phyloP scores from a whole-genome alignment of 2,329 filamentous ascomycete species.

The Botryosphaeria dothidea region DNA sequence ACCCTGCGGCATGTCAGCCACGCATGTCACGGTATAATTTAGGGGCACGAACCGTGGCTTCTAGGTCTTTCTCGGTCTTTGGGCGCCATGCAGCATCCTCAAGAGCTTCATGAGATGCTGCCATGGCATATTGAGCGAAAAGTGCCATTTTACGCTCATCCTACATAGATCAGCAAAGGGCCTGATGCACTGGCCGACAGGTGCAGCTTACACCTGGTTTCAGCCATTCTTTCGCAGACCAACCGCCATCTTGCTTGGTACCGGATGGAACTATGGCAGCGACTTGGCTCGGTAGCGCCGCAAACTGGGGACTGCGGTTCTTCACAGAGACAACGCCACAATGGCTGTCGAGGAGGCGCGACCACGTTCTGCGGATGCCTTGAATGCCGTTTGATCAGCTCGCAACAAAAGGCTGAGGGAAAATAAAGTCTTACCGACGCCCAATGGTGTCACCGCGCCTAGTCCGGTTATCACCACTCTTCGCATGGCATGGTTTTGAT shows the following conservation, averaged over 20 bases:
- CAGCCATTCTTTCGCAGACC: constrained; percentile 51
- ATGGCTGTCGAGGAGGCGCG: constrained; percentile 73
- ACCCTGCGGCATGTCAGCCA: constrained; percentile 53
- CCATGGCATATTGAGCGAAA: constrained; percentile 90
- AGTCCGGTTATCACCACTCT: constrained; percentile 53
- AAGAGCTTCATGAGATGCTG: constrained; percentile 82
- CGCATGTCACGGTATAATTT: not conserved
- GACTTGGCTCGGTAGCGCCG: constrained; percentile 76
- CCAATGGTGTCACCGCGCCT: constrained; percentile 65
- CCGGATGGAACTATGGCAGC: constrained; percentile 77
- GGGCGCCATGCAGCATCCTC: constrained; percentile 78
- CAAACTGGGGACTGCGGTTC: constrained; percentile 63
- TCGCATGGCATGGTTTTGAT: constrained; percentile 36
- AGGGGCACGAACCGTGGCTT: constrained; percentile 60
- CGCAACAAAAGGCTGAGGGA: not conserved
- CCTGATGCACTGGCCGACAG: not conserved
- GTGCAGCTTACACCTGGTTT: constrained; percentile 32
- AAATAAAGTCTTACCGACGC: constrained; percentile 59
- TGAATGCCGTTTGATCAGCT: not conserved
- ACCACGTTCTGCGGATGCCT: constrained; percentile 77
- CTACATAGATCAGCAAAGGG: constrained; percentile 51
- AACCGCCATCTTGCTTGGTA: constrained; percentile 41
- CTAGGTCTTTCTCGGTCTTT: constrained; percentile 59
- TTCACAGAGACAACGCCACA: constrained; percentile 78
- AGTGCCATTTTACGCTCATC: constrained; percentile 79